Percentiles rank a stretch among this genome's conserved stretches.
Evolutionary conservation across 2,329 filamentous ascomycete species (phyloP).

Genomic region (Colletotrichum theobromicola): DNA sequence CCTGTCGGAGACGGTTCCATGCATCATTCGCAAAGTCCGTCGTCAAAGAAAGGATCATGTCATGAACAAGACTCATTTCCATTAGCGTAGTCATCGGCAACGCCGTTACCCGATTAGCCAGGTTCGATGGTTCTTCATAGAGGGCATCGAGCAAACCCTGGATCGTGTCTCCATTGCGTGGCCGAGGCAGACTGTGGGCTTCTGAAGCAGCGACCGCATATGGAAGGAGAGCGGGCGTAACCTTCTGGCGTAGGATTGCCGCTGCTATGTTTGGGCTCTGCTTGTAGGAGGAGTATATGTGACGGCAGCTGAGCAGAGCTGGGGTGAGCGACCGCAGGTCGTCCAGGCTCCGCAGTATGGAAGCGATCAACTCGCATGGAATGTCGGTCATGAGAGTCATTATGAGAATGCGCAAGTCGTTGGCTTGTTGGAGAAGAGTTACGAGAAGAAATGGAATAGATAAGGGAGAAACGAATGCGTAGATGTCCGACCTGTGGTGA

Average conservation of each 20-base stretch:
- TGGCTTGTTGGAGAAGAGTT: fast-evolving
- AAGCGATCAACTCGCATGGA: not conserved
- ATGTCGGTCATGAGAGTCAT: not conserved
- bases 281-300: not conserved
- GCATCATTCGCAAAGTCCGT: not conserved
- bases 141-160: not conserved
- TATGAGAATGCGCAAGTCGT: fast-evolving
- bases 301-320: not conserved
- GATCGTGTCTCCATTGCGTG: not conserved
- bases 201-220: not conserved
- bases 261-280: not conserved
- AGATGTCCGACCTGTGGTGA: not conserved
- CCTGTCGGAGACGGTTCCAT: not conserved
- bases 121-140: not conserved
- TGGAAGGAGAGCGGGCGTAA: not conserved
- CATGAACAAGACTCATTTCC: not conserved
- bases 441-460: not conserved
- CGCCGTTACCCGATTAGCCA: not conserved
- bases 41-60: not conserved
- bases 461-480: not conserved
- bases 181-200: not conserved
- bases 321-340: not conserved
- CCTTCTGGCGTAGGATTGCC: not conserved
- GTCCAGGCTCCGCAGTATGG: not conserved
- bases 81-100: not conserved